Evolutionary conservation across 2,329 filamentous ascomycete genomes (phyloP).

Genomic region (Cladophialophora psammophila): DNA sequence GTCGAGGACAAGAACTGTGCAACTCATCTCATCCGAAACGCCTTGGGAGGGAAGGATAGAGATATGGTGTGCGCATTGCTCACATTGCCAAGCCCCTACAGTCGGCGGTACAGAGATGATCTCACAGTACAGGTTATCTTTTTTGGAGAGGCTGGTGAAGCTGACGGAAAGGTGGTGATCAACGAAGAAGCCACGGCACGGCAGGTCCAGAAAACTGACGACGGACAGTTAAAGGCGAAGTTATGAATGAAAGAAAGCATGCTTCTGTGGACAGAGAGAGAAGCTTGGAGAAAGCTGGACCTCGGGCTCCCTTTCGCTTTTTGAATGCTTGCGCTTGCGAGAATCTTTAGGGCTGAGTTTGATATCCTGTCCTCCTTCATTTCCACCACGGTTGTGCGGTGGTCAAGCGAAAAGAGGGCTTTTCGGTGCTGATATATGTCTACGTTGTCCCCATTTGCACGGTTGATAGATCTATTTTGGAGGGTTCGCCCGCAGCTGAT

Average conservation of each 20-base stretch:
- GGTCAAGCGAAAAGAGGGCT: background rate
- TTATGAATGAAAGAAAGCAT: conserved; percentile 44
- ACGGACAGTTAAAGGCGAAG: conserved; percentile 52
- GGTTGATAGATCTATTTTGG: background rate
- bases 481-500: background rate
- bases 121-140: conserved; percentile 98
- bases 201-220: conserved; percentile 46
- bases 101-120: conserved; percentile 90
- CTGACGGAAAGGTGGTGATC: conserved; percentile 74
- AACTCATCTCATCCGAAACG: conserved; percentile 93
- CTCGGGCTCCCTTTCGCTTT: background rate
- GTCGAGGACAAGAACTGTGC: conserved; percentile 96
- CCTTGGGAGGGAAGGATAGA: conserved; percentile 87
- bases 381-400: background rate
- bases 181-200: conserved; percentile 85
- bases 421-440: background rate
- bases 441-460: background rate
- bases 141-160: conserved; percentile 82
- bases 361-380: background rate
- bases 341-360: background rate
- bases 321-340: background rate
- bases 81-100: conserved; percentile 90
- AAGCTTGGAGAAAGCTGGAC: background rate
- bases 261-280: background rate
- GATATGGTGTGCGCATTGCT: conserved; percentile 93